Base-by-base conservation (phyloP, 1,284 basidiomycete genomes). In the Microbotryum silenes-acaulis region DNA sequence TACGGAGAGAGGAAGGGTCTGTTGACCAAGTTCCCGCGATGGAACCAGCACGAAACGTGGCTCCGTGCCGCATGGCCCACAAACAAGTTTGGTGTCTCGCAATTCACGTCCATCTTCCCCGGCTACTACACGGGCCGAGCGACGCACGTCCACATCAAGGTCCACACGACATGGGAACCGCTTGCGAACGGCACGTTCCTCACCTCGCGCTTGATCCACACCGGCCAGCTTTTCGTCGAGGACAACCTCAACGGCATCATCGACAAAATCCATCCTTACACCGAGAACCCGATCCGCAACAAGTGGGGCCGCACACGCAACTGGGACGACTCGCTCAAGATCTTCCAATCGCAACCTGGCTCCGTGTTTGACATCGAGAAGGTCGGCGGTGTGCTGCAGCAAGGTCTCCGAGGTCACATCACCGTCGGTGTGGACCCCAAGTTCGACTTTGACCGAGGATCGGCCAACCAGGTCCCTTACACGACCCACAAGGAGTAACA, bases 51-150 rank as follows among this genome's bases (percentile, higher is more conserved):
- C 61, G 77, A 77, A 64, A 77, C 75, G 9, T 87, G 81, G 78
- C 75, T 86, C 18, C 79, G 85, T 25, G 86, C 83, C 7, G 85
- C 85, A 31, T 84, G 81, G 78, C 79, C 82, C 1, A 87, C 86
- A 0, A 81, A 86, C 74, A 74, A 75, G 61, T 81, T 83, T 65
- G 86, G 86, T 25, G 82, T 87, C 20, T 81, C 81, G 1, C 81
- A 84, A 64, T 85, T 87, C 67, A 82, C 62, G 14, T n/a, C 81
- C 23, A 83, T 87, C 68, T 86, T 84, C 77, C 85, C 86, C 9
- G 86, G 64, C 27, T 69, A 66, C 64, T 66, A 67, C 63, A 66
- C 63, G 12, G 70, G 66, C 31, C 69, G 71, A 7, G 68, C 71
- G 0, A 68, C 69, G 12, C 71, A 78, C 67, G 75, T 78, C 44